These are phyloP conservation scores for Tuber aestivum DNA, from an alignment of 495 filamentous ascomycete species.

Conservation along the genomic window DNA sequence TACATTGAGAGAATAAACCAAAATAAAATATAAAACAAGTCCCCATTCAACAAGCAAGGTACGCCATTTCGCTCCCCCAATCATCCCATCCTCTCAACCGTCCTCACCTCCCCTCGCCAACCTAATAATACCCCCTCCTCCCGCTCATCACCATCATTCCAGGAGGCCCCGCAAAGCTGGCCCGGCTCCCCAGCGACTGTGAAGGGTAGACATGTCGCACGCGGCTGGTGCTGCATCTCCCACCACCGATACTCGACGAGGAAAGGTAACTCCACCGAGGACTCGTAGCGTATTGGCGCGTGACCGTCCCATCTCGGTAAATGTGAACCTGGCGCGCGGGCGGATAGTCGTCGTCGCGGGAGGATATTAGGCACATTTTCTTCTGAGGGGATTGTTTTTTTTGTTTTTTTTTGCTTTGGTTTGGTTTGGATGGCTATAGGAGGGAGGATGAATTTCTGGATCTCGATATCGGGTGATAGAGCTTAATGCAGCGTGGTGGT, in stretches of 20 bases:
- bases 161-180: not conserved
- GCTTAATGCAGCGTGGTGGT: not conserved
- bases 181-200: not conserved
- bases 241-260: slow-evolving; percentile 9
- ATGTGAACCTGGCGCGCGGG: slow-evolving; percentile 17
- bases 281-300: slow-evolving; percentile 4
- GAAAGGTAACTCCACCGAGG: slow-evolving; percentile 10
- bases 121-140: not conserved
- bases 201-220: slow-evolving; percentile 20
- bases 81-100: not conserved
- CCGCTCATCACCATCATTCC: not conserved
- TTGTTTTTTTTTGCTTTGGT: not conserved
- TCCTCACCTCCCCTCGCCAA: not conserved
- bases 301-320: slow-evolving; percentile 21
- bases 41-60: not conserved
- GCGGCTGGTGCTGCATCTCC: not conserved
- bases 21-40: not conserved
- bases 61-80: not conserved
- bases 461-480: not conserved
- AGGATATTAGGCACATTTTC: slow-evolving; percentile 19
- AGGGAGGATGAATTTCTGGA: not conserved
- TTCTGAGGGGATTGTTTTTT: no score
- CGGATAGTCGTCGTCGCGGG: slow-evolving; percentile 13
- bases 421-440: not conserved
- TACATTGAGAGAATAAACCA: not conserved